Conservation (phyloP, 2,329 filamentous ascomycete species). For the Dendryphion nanum region DNA sequence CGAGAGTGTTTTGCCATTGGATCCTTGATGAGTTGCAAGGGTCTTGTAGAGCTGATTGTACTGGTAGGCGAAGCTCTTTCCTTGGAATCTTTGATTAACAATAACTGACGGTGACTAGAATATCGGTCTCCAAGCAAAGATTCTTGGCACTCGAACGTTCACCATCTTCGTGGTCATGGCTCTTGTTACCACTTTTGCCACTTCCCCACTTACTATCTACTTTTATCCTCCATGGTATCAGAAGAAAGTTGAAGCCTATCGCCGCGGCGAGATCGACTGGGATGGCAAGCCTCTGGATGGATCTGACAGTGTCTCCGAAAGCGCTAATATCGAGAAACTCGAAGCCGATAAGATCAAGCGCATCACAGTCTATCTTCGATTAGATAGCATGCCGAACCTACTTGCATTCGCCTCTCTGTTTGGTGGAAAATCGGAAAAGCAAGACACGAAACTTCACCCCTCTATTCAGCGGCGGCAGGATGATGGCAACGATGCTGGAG, state of each 20-base stretch:
- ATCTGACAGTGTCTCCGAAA: conserved; percentile 33
- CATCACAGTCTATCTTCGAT: conserved; percentile 73
- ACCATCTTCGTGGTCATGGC: conserved; percentile 95
- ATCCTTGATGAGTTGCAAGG: conserved; percentile 93
- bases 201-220: conserved; percentile 69
- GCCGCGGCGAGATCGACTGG: conserved; percentile 85
- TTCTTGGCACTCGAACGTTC: conserved; percentile 75
- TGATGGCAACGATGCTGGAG: conserved; percentile 14
- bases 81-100: not conserved
- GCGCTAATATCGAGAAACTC: conserved; percentile 45
- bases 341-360: conserved; percentile 53
- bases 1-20: conserved; percentile 84
- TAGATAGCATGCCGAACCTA: conserved; percentile 76
- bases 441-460: conserved; percentile 32
- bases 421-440: conserved; percentile 50
- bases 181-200: conserved; percentile 76
- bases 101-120: conserved; percentile 45
- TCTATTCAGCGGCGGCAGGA: conserved; percentile 1
- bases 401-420: conserved; percentile 76
- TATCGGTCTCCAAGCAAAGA: conserved; percentile 77
- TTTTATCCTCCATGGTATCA: conserved; percentile 70
- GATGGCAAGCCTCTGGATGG: conserved; percentile 51
- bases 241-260: conserved; percentile 68
- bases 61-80: not conserved
- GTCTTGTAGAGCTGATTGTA: conserved; percentile 87